These are phyloP conservation scores for Diaporthe velutina DNA, from an alignment of 2,329 filamentous ascomycete genomes.

Conservation along the genomic window DNA sequence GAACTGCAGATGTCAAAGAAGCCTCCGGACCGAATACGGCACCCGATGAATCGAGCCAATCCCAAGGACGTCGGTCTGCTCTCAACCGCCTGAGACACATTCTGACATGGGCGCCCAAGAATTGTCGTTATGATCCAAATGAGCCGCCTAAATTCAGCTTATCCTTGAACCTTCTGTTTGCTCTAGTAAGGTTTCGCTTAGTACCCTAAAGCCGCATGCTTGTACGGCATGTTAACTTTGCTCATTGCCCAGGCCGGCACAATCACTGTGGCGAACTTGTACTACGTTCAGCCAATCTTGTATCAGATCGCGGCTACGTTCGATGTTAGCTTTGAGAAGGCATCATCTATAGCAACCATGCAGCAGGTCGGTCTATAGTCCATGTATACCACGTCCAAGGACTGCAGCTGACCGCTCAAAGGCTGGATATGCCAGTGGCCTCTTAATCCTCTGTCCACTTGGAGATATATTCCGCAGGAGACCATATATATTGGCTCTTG, in stretches of 20 bases:
- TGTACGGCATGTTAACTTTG: not conserved
- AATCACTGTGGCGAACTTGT: constrained; percentile 84
- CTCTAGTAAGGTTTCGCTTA: constrained; percentile 59
- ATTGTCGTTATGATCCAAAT: constrained; percentile 76
- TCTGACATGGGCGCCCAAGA: constrained; percentile 71
- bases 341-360: constrained; percentile 77
- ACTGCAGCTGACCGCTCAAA: not conserved
- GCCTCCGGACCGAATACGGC: not conserved
- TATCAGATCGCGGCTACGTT: constrained; percentile 82
- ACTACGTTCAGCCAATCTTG: constrained; percentile 85
- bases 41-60: not conserved
- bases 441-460: constrained; percentile 81
- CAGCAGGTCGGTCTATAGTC: constrained; percentile 63
- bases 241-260: constrained; percentile 58
- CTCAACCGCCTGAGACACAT: not conserved
- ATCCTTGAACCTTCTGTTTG: constrained; percentile 78
- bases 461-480: constrained; percentile 78
- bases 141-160: constrained; percentile 78
- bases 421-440: constrained; percentile 80
- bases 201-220: not conserved
- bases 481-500: constrained; percentile 76
- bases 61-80: constrained; percentile 32
- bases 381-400: too few species aligned
- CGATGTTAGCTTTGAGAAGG: constrained; percentile 75
- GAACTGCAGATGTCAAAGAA: not conserved